Evolutionary conservation across 345 rosid genomes (phyloP), one percentile per base, ranked within the genome.

Genomic region (Hibiscus trionum): DNA sequence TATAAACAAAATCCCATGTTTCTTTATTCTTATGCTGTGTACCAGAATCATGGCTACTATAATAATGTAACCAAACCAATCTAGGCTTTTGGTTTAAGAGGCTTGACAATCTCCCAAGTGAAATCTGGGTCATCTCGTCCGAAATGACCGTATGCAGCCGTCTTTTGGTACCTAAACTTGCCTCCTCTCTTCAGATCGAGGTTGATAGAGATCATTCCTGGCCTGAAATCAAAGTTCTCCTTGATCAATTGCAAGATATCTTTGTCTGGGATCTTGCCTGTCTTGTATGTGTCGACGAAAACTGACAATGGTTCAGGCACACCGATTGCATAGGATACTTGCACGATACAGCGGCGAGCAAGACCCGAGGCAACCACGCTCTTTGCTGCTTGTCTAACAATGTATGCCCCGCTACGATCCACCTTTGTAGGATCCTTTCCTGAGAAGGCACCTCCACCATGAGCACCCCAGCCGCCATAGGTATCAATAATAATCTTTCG

Each of bases 371-470:
- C 92, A 15, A 90, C 95, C 65, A 86, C 87, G 11, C 90, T 87
- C 82, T 90, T 90, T 24, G 95, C 95, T 37, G 92, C 92, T 75
- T 86, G 95, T 78, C 95, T 87, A 35, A 78, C 91, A 27, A 89
- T 82, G 55, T 89, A 89, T n/a, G 95, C 95, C 77, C 91, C 94
- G 72, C 91, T 89, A 19, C 91, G 86, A 76, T 89, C 94, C 74
- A 89, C 89, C 83, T 90, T 88, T 1, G 92, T 90, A 0, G 95
- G 92, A 53, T 88, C 88, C 72, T 85, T 85, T 55, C 88, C 88
- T 8, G 88, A 85, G 83, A 85, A 81, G 17, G 88, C 88, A 77
- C 88, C 88, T 62, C 86, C 88, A 68, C 88, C 88, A 44, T 85
- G 88, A 73, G 86, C 86, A 63, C 88, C 88, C 86, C 88, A 85